Evolutionary conservation across 495 filamentous ascomycete genomes (phyloP).

Genomic region (Penicillium arizonense): DNA sequence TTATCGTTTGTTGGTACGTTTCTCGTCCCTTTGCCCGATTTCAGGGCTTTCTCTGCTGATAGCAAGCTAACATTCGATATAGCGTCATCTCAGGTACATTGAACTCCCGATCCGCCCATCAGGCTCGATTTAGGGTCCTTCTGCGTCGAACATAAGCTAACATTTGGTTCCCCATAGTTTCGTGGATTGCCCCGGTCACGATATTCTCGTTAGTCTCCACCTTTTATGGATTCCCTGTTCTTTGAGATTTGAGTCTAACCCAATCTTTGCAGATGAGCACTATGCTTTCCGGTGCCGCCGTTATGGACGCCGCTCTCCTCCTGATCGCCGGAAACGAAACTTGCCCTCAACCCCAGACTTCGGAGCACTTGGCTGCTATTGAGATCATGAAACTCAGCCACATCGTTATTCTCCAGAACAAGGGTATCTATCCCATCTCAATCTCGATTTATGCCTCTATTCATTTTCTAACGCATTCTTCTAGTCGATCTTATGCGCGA

Average conservation of each 20-base stretch:
- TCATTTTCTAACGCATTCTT: neutral
- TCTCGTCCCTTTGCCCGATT: slow-evolving; percentile 48
- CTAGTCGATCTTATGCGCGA: slow-evolving; percentile 90
- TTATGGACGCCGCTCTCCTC: slow-evolving; percentile 97
- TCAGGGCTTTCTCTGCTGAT: neutral
- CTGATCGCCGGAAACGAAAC: slow-evolving; percentile 98
- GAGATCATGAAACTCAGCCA: slow-evolving; percentile 99
- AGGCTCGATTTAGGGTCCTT: neutral
- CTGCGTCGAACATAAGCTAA: neutral
- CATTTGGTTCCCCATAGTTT: slow-evolving; percentile 42
- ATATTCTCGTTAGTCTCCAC: slow-evolving; percentile 67
- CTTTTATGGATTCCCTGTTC: neutral
- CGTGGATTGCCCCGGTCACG: slow-evolving; percentile 98
- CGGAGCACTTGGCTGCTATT: slow-evolving; percentile 96
- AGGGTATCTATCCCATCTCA: slow-evolving; percentile 34
- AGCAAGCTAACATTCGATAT: slow-evolving; percentile 2
- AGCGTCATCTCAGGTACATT: slow-evolving; percentile 36
- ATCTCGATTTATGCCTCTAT: too few species aligned
- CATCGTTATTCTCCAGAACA: slow-evolving; percentile 99
- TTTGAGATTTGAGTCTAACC: slow-evolving; percentile 5
- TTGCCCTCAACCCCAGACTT: slow-evolving; percentile 98
- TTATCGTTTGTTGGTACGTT: slow-evolving; percentile 82
- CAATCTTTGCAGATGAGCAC: slow-evolving; percentile 71
- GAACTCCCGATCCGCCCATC: neutral
- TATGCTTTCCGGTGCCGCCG: slow-evolving; percentile 97